Evolutionary conservation across 2,329 filamentous ascomycete species (phyloP).

Genomic region (Arthrobotrys sinensis): DNA sequence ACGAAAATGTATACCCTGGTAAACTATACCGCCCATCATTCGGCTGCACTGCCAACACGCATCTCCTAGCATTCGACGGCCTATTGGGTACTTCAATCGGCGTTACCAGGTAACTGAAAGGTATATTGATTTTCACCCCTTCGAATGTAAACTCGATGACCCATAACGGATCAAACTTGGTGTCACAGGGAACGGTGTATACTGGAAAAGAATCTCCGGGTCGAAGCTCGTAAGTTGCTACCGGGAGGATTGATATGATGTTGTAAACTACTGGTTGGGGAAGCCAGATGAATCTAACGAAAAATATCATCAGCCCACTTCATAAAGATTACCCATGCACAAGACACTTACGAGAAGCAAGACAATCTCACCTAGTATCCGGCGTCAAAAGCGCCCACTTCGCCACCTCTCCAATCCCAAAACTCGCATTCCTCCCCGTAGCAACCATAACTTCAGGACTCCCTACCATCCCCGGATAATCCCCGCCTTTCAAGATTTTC

Average conservation of each 20-base stretch:
- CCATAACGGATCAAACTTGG: slow-evolving; percentile 1
- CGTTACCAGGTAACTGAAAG: slow-evolving; percentile 11
- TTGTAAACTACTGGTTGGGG: slow-evolving; percentile 11
- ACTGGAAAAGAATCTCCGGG: background rate
- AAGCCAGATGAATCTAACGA: slow-evolving; percentile 29
- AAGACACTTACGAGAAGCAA: no score
- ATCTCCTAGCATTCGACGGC: background rate
- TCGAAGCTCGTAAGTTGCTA: slow-evolving; percentile 6
- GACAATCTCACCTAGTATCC: background rate
- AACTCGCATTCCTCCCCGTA: slow-evolving; percentile 8
- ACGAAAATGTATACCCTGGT: slow-evolving; percentile 28
- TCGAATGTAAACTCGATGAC: slow-evolving; percentile 20
- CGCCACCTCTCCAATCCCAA: background rate
- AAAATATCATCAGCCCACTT: no score
- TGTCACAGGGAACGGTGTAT: slow-evolving; percentile 38
- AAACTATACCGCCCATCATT: slow-evolving; percentile 9
- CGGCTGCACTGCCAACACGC: slow-evolving; percentile 23
- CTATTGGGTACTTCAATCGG: background rate
- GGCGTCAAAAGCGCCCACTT: background rate
- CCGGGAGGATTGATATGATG: slow-evolving; percentile 18
- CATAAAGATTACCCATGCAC: no score
- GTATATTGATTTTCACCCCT: slow-evolving; percentile 19
- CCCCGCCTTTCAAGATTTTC: slow-evolving; percentile 20
- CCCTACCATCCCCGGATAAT: slow-evolving; percentile 18
- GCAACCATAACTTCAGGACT: slow-evolving; percentile 16